Evolutionary conservation across 2,329 filamentous ascomycete genomes (phyloP), one percentile per base, ranked within the genome.

Genomic region (Fusarium pininemorale): DNA sequence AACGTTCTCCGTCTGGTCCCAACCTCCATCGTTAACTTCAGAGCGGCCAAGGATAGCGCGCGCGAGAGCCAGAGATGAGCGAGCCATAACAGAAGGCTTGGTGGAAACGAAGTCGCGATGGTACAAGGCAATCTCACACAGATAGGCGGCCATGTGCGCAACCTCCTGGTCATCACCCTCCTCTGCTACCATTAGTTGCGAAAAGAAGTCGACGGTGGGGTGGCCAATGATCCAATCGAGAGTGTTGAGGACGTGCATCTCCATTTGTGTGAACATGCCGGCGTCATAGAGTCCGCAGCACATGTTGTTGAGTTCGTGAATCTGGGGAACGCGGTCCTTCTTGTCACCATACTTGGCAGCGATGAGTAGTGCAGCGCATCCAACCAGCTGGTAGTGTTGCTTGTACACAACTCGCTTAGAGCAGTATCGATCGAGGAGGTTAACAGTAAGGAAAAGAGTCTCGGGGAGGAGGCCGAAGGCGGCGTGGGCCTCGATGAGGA

Each of bases 221-320:
- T 98, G 96, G 63, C 96, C 96, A 76, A 99, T 93, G 76, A 92
- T 91, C 96, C 96, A 99, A 82, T 97, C 94, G 68, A 99, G 90
- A 4, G 96, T 99, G 85, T 98, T 97, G 78, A 99, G 89, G 42
- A 99, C 96, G 83, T 99, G 96, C 95, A 97, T 98, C 86, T 99
- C 96, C 96, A 99, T 99, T 84, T 99, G 96, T 16, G 95, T 96
- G 85, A 99, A 99, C 96, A 99, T 99, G 85, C 98, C 96, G 56
- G 98, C 95, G 79, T 99, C 96, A 85, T 99, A 99, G 44, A 98
- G 89, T 42, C 94, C 95, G 85, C 96, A 98, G 89, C 96, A 99
- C 96, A 99, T 98, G 77, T 96, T 97, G 89, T 98, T 98, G 75
- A 99, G 88, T 83, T 99, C 96, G 81, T 94, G 92, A 81, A 99